Base-by-base conservation (phyloP, 2,329 filamentous ascomycete genomes). In the Microsporum audouinii region DNA sequence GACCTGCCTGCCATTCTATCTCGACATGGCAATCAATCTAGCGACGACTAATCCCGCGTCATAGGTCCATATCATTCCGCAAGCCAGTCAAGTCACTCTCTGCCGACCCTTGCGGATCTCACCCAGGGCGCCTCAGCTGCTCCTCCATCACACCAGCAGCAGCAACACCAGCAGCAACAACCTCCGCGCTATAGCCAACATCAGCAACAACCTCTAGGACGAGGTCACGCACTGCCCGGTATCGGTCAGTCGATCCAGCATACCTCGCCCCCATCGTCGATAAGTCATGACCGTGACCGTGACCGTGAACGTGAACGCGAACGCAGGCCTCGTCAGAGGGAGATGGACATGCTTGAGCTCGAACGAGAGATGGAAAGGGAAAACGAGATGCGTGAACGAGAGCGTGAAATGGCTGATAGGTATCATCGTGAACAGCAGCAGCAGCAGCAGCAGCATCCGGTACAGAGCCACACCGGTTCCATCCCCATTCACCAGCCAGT, bases 401-500 rank as follows among this genome's bases (percentile, higher is more conserved):
- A 80, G 63, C 51, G 76, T 58, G 76, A 78, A 51, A 72, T 84
- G 64, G 80, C 84, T 67, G 85, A 88, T 66, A 81, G 86, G 71
- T 86, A 89, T 67, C 80, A 83, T 62, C 77, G 82, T 65, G 84
- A 88, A 64, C 76, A 79, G 64, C 51, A 55, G 31, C 51, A 55
- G n/a, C 49, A 47, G 10, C 78, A 80, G 65, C 77, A 81, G 31
- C 82, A 83, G 58, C 83, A 88, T 63, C 85, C 87, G 31, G 90
- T 94, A 70, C 91, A 96, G 73, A 94, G 88, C 75, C 91, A 89
- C 70, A 86, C 89, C 43, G 89, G 88, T 61, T 90, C 91, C 2
- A 89, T 96, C 60, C 90, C 91, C 60, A 87, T 97, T 68, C 92
- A 97, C 75, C 92, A 97, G 73, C 92, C 92, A 3, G 91, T 96